These are phyloP conservation scores for Colletotrichum filicis DNA, from an alignment of 2,329 filamentous ascomycete species.

Conservation along the genomic window DNA sequence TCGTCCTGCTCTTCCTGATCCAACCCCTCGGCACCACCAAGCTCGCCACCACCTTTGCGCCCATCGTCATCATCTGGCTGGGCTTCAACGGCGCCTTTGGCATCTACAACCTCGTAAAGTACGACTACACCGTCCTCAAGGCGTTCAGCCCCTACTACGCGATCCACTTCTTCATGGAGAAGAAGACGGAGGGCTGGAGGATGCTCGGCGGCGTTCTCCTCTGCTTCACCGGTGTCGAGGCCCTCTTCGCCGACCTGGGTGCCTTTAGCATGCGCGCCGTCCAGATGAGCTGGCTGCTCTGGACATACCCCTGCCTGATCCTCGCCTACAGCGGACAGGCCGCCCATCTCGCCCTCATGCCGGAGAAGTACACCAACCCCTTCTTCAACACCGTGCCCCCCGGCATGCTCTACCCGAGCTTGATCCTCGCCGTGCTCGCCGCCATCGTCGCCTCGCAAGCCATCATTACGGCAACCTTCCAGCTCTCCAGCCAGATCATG, in stretches of 20 bases:
- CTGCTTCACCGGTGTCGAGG: slow-evolving; percentile 82
- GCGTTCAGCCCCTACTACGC: slow-evolving; percentile 70
- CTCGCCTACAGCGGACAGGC: slow-evolving; percentile 79
- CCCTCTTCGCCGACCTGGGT: slow-evolving; percentile 81
- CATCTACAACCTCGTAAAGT: slow-evolving; percentile 68
- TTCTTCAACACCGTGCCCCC: slow-evolving; percentile 78
- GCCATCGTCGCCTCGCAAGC: slow-evolving; percentile 83
- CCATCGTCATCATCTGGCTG: slow-evolving; percentile 75
- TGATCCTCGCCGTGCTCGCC: slow-evolving; percentile 76
- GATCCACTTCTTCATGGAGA: slow-evolving; percentile 68
- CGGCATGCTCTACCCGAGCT: slow-evolving; percentile 73
- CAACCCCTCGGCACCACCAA: slow-evolving; percentile 74
- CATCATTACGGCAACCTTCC: slow-evolving; percentile 81
- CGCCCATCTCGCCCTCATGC: slow-evolving; percentile 70
- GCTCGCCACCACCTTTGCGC: slow-evolving; percentile 71
- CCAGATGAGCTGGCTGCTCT: slow-evolving; percentile 77
- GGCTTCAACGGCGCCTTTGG: slow-evolving; percentile 71
- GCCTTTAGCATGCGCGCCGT: slow-evolving; percentile 78
- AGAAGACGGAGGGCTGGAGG: slow-evolving; percentile 70
- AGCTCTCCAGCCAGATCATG: slow-evolving; percentile 77
- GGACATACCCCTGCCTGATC: slow-evolving; percentile 74
- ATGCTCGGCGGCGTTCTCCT: slow-evolving; percentile 78
- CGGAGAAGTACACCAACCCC: slow-evolving; percentile 73
- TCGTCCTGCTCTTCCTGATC: slow-evolving; percentile 71
- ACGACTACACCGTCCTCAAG: slow-evolving; percentile 64